Evolutionary conservation across 2,329 filamentous ascomycete species (phyloP).

Genomic region (Penicillium hesseltinei): DNA sequence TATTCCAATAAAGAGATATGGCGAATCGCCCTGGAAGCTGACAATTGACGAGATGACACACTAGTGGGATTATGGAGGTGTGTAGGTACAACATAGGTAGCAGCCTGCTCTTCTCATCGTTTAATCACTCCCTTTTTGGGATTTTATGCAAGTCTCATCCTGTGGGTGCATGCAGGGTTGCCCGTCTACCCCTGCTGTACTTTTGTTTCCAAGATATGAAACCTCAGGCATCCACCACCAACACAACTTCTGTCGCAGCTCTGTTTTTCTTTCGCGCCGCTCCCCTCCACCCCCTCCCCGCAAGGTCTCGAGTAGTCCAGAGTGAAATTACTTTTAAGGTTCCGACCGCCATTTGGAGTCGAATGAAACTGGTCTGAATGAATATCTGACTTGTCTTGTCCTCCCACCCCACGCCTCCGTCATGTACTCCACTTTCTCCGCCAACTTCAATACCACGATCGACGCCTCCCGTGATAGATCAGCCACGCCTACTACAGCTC

Average conservation of each 20-base stretch:
- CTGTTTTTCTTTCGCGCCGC: background rate
- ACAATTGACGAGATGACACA: background rate
- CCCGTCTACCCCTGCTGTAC: background rate
- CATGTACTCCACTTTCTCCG: conserved; percentile 8
- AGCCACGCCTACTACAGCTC: background rate
- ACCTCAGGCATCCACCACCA: background rate
- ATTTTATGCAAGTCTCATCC: background rate
- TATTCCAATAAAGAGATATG: background rate
- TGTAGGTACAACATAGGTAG: background rate
- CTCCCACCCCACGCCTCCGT: background rate
- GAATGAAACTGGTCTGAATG: background rate
- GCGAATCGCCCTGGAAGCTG: background rate
- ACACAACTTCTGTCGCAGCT: background rate
- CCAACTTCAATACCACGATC: conserved; percentile 4
- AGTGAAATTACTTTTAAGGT: background rate
- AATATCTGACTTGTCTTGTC: background rate
- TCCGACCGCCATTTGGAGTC: background rate
- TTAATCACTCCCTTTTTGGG: background rate
- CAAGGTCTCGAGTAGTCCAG: background rate
- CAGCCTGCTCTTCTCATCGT: background rate
- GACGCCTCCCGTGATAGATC: background rate
- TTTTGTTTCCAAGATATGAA: background rate
- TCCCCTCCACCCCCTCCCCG: background rate
- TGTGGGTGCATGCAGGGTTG: background rate
- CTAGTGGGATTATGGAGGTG: too few species aligned